Conservation (phyloP, 192 early-diverging fungal genomes). For the Coemansia reversa region DNA sequence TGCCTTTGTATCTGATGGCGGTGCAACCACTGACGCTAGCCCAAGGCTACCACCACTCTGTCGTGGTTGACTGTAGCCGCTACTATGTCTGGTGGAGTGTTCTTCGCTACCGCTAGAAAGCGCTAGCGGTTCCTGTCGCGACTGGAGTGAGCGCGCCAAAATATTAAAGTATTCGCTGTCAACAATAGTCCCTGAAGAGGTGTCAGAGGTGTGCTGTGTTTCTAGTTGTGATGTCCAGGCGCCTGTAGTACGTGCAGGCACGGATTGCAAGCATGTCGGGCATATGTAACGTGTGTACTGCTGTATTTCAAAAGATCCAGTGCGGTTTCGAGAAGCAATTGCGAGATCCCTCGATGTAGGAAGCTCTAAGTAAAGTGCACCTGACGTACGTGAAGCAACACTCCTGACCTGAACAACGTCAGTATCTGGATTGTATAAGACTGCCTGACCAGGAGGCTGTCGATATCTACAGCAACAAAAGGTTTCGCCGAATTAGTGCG, state of each 20-base stretch:
- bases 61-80: not conserved
- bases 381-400: conserved; percentile 16
- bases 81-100: not conserved
- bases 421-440: conserved; percentile 66
- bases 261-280: conserved; percentile 27
- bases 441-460: conserved; percentile 54
- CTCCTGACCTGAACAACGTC: conserved; percentile 54
- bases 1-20: not conserved
- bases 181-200: conserved; percentile 6
- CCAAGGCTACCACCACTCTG: not conserved
- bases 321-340: conserved; percentile 2
- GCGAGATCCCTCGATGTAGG: conserved; percentile 10
- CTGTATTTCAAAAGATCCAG: conserved; percentile 9
- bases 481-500: too few species aligned
- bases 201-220: conserved; percentile 2
- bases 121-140: conserved; percentile 13
- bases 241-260: conserved; percentile 10
- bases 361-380: not conserved
- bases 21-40: not conserved
- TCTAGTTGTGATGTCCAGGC: conserved; percentile 13
- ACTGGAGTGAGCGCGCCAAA: conserved; percentile 29
- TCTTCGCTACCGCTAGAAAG: conserved; percentile 2
- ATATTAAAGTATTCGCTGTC: conserved; percentile 47
- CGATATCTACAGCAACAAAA: conserved; percentile 23
- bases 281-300: conserved; percentile 15